Percentiles rank a stretch among this genome's conserved stretches.
Evolutionary conservation across 2,329 filamentous ascomycete species (phyloP).

Genomic region (Blumeria graminis): DNA sequence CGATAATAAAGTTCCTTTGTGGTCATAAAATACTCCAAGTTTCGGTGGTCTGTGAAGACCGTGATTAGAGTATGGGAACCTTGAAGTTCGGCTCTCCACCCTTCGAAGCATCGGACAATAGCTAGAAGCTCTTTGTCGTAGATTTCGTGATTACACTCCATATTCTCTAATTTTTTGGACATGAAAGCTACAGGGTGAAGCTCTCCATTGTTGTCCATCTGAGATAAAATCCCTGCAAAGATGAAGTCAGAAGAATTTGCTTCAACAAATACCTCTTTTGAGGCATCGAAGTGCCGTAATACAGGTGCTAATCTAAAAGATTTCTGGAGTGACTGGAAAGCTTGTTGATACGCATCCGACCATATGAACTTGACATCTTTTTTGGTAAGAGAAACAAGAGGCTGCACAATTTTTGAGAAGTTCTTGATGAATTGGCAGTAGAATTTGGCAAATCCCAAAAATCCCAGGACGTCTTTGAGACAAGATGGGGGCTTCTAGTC

Average conservation of each 20-base stretch:
- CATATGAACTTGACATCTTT: neutral
- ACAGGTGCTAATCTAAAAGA: neutral
- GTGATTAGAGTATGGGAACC: neutral
- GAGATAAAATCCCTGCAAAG: neutral
- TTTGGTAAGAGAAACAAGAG: neutral
- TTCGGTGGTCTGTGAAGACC: no score
- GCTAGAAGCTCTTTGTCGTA: neutral
- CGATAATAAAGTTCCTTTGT: no score
- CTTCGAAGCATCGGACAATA: neutral
- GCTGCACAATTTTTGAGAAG: neutral
- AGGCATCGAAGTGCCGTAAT: neutral
- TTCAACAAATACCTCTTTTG: neutral
- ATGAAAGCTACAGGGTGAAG: neutral
- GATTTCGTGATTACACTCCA: conserved; percentile 1
- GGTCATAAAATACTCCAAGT: no score
- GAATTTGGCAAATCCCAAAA: neutral
- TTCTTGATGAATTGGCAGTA: neutral
- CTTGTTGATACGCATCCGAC: neutral
- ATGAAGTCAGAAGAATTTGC: neutral
- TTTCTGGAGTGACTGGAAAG: neutral
- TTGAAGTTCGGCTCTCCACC: neutral
- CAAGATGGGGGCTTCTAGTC: neutral
- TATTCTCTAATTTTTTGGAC: neutral
- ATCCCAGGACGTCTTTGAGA: neutral
- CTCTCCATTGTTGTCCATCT: neutral